Percentiles rank a stretch among this genome's conserved stretches.
Evolutionary conservation across 495 filamentous ascomycete genomes (phyloP).

Genomic region (Penicillium silybi): DNA sequence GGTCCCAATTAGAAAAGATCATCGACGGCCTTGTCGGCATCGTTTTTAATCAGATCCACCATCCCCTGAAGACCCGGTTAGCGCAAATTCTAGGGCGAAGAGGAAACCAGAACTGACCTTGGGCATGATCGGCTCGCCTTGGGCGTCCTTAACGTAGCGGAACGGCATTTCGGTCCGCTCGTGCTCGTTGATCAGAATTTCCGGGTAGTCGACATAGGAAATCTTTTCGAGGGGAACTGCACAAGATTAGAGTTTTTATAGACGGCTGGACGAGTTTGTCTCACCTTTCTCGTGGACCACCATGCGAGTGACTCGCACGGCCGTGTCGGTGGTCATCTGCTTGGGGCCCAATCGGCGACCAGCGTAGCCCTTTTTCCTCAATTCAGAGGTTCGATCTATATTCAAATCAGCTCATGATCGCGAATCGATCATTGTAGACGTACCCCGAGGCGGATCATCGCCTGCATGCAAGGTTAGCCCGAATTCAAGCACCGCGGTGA

Average conservation of each 20-base stretch:
- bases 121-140: constrained; percentile 85
- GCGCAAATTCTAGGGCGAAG: background rate
- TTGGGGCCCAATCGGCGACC: constrained; percentile 85
- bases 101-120: constrained; percentile 55
- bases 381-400: constrained; percentile 85
- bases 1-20: constrained; percentile 63
- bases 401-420: background rate
- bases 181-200: constrained; percentile 82
- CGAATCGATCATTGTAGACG: constrained; percentile 14
- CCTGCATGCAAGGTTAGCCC: constrained; percentile 46
- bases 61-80: constrained; percentile 61
- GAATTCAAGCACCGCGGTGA: constrained; percentile 1
- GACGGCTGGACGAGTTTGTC: background rate
- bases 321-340: constrained; percentile 99
- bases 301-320: constrained; percentile 86
- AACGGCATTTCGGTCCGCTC: constrained; percentile 97
- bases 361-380: constrained; percentile 86
- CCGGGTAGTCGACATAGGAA: constrained; percentile 78
- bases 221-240: constrained; percentile 72
- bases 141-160: constrained; percentile 75
- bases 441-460: constrained; percentile 93
- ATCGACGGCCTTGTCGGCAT: constrained; percentile 85
- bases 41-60: constrained; percentile 87
- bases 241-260: background rate
- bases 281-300: constrained; percentile 79